Base-by-base conservation (phyloP, 2,329 filamentous ascomycete species). In the Fusarium coicis region DNA sequence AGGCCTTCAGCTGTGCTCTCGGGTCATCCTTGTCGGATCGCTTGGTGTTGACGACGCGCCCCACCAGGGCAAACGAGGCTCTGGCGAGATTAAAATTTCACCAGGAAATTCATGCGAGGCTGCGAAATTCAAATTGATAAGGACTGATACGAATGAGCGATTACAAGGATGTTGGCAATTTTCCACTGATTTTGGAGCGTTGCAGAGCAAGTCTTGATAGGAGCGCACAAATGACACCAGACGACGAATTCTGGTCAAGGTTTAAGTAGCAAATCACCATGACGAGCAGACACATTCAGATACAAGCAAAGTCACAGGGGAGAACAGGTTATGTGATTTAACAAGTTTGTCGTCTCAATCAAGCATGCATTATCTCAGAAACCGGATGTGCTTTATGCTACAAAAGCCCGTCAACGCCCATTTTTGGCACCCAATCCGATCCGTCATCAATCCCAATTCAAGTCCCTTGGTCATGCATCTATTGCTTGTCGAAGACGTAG, bases 401-500 rank as follows among this genome's bases (percentile, higher is more conserved):
- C 82, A 84, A 26, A 52, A 84, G 71, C 71, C 71, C 73, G 63
- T 80, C 82, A 84, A 84, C 81, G 82, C 82, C 70, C 82, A 60
- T 77, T 79, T 81, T 78, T 79, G 78, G 76, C 78, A 78, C 77
- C 78, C 75, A 75, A 76, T 77, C 77, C 76, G 75, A 78, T 73
- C 77, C 75, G 74, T 75, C 75, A 78, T 78, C 79, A 78, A 68
- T 73, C 78, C 78, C 74, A 77, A 77, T 75, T 75, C 74, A 66
- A 76, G 36, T 67, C 70, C 64, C 70, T 65, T 73, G 67, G 59
- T 80, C 64, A 72, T 79, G 78, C 78, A 74, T 72, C 86, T 87
- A 88, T 81, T 87, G 86, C 87, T 92, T 91, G 85, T 92, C 90
- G 83, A 92, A 92, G 84, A 92, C 90, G 86, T 92, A 92, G 85